Evolutionary conservation across 805 yeast genomes (phyloP).

Genomic region (Huiozyma sinensis): DNA sequence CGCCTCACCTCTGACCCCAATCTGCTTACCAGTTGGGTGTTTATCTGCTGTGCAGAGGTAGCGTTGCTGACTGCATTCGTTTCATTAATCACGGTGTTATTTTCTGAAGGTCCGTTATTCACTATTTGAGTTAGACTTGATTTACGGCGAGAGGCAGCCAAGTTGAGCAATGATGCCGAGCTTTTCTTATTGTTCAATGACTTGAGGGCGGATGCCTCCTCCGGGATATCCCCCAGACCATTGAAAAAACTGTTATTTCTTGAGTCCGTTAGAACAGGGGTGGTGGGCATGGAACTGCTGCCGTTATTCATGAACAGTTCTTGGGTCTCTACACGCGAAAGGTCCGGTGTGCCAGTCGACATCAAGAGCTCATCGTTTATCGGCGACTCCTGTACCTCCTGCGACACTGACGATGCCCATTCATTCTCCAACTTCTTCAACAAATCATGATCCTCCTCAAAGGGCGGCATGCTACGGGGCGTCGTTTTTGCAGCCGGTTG

Average conservation of each 20-base stretch:
- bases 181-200: slow-evolving; percentile 3
- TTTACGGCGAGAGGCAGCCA: not conserved
- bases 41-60: slow-evolving; percentile 9
- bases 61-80: slow-evolving; percentile 1
- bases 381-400: too few species aligned
- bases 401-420: not conserved
- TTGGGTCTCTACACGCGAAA: too few species aligned
- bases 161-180: slow-evolving; percentile 1
- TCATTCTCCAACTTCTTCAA: slow-evolving; percentile 2
- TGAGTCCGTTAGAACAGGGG: not conserved
- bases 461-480: not conserved
- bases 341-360: too few species aligned
- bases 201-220: slow-evolving; percentile 18
- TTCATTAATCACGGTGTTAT: not conserved
- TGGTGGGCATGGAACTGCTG: not conserved
- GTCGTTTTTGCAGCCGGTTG: too few species aligned
- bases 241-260: not conserved
- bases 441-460: not conserved
- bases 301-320: not conserved
- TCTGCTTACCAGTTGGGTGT: slow-evolving; percentile 54
- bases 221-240: slow-evolving; percentile 11
- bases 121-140: not conserved
- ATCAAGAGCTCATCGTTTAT: too few species aligned
- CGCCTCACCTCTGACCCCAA: slow-evolving; percentile 69
- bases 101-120: not conserved